Evolutionary conservation across 495 filamentous ascomycete species (phyloP).

Genomic region (Beverwykella pulmonaria): DNA sequence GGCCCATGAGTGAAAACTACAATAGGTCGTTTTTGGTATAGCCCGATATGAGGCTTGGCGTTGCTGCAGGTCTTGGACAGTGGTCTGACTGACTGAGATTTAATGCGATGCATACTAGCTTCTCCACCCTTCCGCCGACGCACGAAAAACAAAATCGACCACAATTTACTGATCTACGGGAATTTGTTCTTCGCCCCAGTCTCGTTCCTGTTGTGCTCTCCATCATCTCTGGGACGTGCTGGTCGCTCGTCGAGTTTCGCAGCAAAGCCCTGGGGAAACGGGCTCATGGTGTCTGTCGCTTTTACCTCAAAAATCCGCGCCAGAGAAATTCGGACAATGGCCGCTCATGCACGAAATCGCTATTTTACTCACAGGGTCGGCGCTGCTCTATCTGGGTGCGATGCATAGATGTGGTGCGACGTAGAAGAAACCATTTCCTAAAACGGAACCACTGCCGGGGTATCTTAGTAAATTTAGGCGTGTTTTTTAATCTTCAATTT

Average conservation of each 20-base stretch:
- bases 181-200: slow-evolving; percentile 68
- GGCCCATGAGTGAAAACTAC: no score
- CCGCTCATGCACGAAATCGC: slow-evolving; percentile 61
- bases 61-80: no score
- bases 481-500: slow-evolving; percentile 54
- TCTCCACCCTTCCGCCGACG: slow-evolving; percentile 64
- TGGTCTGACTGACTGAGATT: no score
- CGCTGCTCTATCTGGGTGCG: slow-evolving; percentile 69
- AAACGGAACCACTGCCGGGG: slow-evolving; percentile 59
- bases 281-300: no score
- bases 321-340: slow-evolving; percentile 75
- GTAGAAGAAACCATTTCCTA: slow-evolving; percentile 58
- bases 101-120: no score
- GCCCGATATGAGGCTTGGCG: no score
- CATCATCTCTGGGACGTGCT: not conserved
- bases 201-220: slow-evolving; percentile 64
- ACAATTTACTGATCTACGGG: slow-evolving; percentile 68
- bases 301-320: slow-evolving; percentile 47
- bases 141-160: slow-evolving; percentile 56
- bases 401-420: slow-evolving; percentile 63
- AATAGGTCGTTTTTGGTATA: no score
- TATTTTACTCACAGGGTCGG: slow-evolving; percentile 60
- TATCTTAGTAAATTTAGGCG: slow-evolving; percentile 68
- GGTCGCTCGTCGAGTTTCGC: slow-evolving; percentile 41
- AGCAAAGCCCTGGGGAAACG: slow-evolving; percentile 31